Evolutionary conservation across 371 early-diverging fungal genomes (phyloP).

Genomic region (Umbelopsis sp.): DNA sequence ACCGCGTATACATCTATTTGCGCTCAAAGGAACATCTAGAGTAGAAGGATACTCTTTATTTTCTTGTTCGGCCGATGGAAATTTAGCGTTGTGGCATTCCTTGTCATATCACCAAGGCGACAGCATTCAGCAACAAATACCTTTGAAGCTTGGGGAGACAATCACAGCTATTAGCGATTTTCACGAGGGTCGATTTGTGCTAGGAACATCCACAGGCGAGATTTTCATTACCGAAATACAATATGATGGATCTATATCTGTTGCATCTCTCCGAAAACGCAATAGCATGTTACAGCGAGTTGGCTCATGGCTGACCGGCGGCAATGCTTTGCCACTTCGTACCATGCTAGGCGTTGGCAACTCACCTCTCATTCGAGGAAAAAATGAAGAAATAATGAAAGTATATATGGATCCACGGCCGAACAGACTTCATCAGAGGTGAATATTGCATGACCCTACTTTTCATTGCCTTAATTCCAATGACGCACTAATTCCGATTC

Average conservation of each 20-base stretch:
- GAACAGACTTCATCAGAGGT: not conserved
- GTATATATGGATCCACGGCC: not conserved
- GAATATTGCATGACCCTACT: not conserved
- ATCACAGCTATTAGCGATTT: constrained; percentile 1
- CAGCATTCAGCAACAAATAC: not conserved
- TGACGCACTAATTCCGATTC: not conserved
- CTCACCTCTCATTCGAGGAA: not conserved
- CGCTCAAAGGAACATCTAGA: not conserved
- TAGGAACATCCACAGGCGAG: not conserved
- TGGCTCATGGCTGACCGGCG: constrained; percentile 2
- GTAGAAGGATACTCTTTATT: constrained; percentile 5
- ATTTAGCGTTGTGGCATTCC: not conserved
- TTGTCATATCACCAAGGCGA: not conserved
- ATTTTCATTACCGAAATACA: not conserved
- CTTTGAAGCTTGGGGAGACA: not conserved
- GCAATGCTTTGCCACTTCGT: not conserved
- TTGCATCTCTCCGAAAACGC: constrained; percentile 1
- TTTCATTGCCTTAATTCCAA: not conserved
- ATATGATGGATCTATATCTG: not conserved
- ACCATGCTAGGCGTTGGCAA: not conserved
- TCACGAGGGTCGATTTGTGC: not conserved
- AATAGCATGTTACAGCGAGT: not conserved
- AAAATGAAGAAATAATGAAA: not conserved
- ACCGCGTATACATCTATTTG: not conserved
- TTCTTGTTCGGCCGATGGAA: constrained; percentile 4